Base-by-base conservation (phyloP, 257 asterid genomes). In the Voacanga thouarsii region DNA sequence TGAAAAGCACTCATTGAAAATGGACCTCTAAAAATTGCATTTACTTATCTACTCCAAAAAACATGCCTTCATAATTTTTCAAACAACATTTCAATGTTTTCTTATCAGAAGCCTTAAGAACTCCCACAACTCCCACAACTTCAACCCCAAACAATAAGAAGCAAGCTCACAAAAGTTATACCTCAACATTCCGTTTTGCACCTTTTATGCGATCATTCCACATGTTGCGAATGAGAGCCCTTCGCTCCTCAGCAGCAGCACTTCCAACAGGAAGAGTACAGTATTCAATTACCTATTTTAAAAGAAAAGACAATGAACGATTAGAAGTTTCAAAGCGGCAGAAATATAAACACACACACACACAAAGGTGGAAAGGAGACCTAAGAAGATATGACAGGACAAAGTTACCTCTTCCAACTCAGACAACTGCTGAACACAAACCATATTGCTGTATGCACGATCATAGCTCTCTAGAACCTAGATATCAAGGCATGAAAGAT, bases 401-500 rank as follows among this genome's bases (percentile, higher is more conserved):
- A 47, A 47, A 1, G 78, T 82, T 90, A 96, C 99, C 95, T 96
- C 99, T 87, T 96, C 99, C 80, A 96, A 81, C 82, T 96, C 99
- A 4, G 98, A 93, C 56, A 96, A 88, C 84, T 96, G 97, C 86
- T 93, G 99, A 84, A 96, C 90, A 77, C 99, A 97, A 79, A 96
- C 98, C 98, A 96, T 92, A 86, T 96, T 96, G 91, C 86, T 92
- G 84, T 96, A 96, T 65, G 97, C 98, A 82, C 99, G 97, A 28
- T 96, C 99, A 88, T 96, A 96, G 85, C 99, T 96, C 85, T 96
- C 99, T 78, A 96, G 97, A 85, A 96, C 99, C 99, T 96, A 44
- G 15, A 33, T 55, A 30, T 60, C 59, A n/a, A 15, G 39, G 43
- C 19, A 14, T 44, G 24, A 63, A n/a, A 43, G 55, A 64, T 28